These are phyloP conservation scores for Crithidia mellificae DNA, from an alignment of 208 protist species.

Conservation along the genomic window DNA sequence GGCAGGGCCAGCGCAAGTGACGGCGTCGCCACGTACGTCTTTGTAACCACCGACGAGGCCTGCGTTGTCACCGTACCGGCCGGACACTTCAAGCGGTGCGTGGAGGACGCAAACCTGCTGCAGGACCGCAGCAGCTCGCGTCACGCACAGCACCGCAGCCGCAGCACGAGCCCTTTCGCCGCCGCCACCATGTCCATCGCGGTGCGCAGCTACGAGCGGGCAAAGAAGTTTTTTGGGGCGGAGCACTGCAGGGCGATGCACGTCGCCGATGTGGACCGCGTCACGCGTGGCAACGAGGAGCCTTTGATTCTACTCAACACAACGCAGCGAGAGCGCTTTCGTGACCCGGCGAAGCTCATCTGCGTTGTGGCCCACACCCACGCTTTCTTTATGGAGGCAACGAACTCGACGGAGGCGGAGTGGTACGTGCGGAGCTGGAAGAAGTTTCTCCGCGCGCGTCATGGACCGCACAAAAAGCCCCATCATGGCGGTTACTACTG, in stretches of 20 bases:
- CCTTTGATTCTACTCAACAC: constrained; percentile 29
- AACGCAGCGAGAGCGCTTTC: constrained; percentile 30
- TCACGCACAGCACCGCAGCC: neutral
- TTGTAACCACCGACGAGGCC: constrained; percentile 49
- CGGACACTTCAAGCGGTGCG: constrained; percentile 27
- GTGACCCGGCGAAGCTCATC: constrained; percentile 36
- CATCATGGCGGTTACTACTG: neutral
- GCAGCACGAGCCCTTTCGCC: neutral
- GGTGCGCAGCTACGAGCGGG: constrained; percentile 36
- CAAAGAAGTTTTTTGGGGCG: constrained; percentile 44
- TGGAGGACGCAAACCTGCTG: constrained; percentile 19
- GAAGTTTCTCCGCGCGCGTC: constrained; percentile 15
- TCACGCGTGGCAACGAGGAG: constrained; percentile 57
- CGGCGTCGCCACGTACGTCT: constrained; percentile 47
- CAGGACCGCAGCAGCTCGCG: neutral
- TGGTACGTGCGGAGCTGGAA: constrained; percentile 39
- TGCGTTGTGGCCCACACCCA: constrained; percentile 55
- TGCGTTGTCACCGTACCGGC: constrained; percentile 54
- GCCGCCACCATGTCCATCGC: constrained; percentile 14
- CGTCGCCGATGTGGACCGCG: constrained; percentile 40
- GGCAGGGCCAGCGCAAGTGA: neutral
- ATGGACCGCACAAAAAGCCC: neutral
- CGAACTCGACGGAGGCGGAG: constrained; percentile 34
- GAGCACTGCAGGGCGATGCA: constrained; percentile 37
- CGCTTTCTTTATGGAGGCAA: constrained; percentile 60